A percentile compares a stretch with the other conserved stretches of the same genome.
phyloP scores from a whole-genome alignment of 306 rosid genomes.

The Hippophae tibetana region DNA sequence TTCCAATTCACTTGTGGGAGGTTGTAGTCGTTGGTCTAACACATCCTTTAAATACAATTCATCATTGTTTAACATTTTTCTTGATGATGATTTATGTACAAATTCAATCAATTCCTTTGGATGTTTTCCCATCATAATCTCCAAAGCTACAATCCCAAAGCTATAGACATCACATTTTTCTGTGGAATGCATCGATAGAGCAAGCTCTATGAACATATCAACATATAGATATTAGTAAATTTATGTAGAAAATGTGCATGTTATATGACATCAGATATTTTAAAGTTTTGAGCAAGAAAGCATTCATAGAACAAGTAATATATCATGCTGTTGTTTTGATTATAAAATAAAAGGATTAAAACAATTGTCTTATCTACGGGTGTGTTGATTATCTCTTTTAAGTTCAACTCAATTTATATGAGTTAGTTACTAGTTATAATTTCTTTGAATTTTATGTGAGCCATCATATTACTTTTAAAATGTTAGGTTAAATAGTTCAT shows the following conservation, averaged over 20 bases:
- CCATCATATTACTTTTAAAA: too few relatives aligned
- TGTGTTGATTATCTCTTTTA: too few relatives aligned
- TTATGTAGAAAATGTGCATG: neutral
- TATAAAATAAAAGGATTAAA: too few relatives aligned
- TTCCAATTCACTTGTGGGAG: slow-evolving; percentile 23
- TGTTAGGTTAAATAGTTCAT: too few relatives aligned
- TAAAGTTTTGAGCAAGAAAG: too few relatives aligned
- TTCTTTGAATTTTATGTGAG: too few relatives aligned
- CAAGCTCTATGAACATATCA: slow-evolving; percentile 49
- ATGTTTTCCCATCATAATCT: slow-evolving; percentile 60
- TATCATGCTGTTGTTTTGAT: too few relatives aligned
- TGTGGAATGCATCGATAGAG: slow-evolving; percentile 46
- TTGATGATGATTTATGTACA: slow-evolving; percentile 22
- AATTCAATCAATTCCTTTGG: slow-evolving; percentile 57
- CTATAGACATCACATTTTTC: slow-evolving; percentile 61
- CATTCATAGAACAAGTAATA: too few relatives aligned
- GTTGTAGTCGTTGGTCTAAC: slow-evolving; percentile 32
- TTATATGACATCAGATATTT: too few relatives aligned
- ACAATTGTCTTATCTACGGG: too few relatives aligned
- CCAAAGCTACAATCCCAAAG: slow-evolving; percentile 52
- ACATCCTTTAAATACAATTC: neutral
- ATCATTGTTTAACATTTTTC: neutral
- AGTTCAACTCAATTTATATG: too few relatives aligned
- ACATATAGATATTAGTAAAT: slow-evolving; percentile 41
- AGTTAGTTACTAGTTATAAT: too few relatives aligned